Evolutionary conservation across 495 filamentous ascomycete species (phyloP), one percentile per base, ranked within the genome.

Genomic region (Hypomontagnella monticulosa): DNA sequence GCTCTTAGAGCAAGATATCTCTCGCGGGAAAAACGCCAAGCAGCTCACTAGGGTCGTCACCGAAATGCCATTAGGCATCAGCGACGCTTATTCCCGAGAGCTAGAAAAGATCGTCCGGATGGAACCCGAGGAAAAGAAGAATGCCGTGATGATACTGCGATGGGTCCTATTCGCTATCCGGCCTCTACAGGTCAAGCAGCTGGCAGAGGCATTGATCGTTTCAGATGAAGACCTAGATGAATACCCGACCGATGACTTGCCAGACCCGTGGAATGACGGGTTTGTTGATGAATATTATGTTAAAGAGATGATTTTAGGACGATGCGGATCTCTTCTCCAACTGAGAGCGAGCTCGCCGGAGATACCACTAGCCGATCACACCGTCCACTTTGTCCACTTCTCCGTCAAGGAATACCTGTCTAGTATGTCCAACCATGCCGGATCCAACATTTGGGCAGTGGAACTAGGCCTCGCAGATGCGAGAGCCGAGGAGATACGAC

Each of bases 291-390:
- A 47, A 27, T 16, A 47, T 12, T 47, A 47, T 11, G 43, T 47
- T 4, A 47, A 47, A 15, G 43, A 30, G 18, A 47, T 47, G 43
- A 47, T 47, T 30, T 30, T 47, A 30, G 43, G 43, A 9, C 16
- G 43, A 47, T 47, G 43, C 43, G 43, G 43, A 11, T 47, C 43
- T 12, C 20, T 47, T 16, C 20, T 30, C 4, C 43, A 47, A 10
- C 20, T 47, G 43, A 47, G 43, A 30, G 43, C 43, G 16, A 47
- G 43, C 43, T 47, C 43, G 20, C n/a, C 43, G 10, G 43, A 47
- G 15, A 10, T 47, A 47, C 20, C 20, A 6, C 11, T 47, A 30
- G 43, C 43, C 9, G 43, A 47, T 10, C 43, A 47, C 12, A 47
- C 43, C 18, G 43, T 47, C 27, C 43, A 47, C 18, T 47, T 47